Evolutionary conservation across 192 early-diverging fungal species (phyloP).

Genomic region (Coemansia sp.): DNA sequence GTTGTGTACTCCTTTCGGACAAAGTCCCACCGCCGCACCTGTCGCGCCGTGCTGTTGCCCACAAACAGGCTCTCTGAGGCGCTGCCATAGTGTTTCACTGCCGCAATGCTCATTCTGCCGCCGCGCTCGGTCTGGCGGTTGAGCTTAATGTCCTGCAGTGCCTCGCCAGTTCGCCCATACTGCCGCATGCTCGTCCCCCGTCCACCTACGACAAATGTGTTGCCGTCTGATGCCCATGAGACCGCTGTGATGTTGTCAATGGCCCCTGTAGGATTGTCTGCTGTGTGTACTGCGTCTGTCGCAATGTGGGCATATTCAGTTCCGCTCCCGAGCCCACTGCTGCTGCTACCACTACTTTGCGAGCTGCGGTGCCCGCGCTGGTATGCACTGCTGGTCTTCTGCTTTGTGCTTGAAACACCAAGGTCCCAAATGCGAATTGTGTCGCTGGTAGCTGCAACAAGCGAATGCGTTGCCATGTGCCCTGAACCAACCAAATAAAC

Average conservation of each 20-base stretch:
- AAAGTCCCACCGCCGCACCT: conserved; percentile 51
- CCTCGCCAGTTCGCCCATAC: conserved; percentile 25
- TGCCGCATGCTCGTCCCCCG: conserved; percentile 28
- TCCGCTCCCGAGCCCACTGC: neutral
- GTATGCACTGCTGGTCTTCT: neutral
- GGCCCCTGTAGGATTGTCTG: conserved; percentile 1
- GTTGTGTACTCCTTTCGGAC: conserved; percentile 23
- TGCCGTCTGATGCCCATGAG: conserved; percentile 39
- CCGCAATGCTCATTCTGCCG: conserved; percentile 14
- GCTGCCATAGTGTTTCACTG: conserved; percentile 35
- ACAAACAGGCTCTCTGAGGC: conserved; percentile 37
- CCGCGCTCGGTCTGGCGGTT: conserved; percentile 6
- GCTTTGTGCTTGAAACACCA: conserved; percentile 6
- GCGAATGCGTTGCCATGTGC: conserved; percentile 14
- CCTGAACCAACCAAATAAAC: neutral
- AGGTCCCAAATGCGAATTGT: conserved; percentile 45
- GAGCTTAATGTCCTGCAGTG: conserved; percentile 27
- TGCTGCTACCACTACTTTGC: neutral
- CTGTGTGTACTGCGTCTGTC: neutral
- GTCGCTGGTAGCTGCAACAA: conserved; percentile 45
- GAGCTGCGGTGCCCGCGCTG: neutral
- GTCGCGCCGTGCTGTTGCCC: conserved; percentile 33
- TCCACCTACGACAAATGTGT: conserved; percentile 37
- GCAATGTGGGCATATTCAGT: neutral
- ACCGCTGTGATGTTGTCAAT: conserved; percentile 19